Evolutionary conservation across 2,329 filamentous ascomycete species (phyloP).

Genomic region (Falciphora oryzae): DNA sequence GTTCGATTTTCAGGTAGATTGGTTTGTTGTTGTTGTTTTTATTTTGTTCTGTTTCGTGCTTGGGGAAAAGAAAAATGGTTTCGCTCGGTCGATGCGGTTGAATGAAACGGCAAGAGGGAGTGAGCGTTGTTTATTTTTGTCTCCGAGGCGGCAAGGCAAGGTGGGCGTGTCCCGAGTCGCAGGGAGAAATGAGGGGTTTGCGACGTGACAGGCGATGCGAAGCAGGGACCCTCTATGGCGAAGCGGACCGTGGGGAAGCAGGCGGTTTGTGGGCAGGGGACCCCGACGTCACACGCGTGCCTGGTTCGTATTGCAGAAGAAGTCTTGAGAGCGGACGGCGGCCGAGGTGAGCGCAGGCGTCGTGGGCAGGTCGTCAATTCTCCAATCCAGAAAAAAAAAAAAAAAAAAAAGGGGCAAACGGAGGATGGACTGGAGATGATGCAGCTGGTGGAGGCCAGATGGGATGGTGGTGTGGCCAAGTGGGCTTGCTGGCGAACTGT

Average conservation of each 20-base stretch:
- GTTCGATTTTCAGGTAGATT: not conserved
- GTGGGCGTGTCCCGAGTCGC: not conserved
- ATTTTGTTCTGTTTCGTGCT: not conserved
- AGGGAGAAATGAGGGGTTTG: slow-evolving; percentile 11
- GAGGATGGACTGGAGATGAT: no score
- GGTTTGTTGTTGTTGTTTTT: not conserved
- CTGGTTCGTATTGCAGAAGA: not conserved
- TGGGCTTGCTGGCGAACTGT: no score
- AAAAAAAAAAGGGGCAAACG: no score
- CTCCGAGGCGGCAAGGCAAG: not conserved
- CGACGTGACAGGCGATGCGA: slow-evolving; percentile 7
- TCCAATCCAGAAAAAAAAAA: no score
- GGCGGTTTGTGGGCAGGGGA: not conserved
- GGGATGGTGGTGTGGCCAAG: no score
- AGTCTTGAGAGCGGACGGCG: no score
- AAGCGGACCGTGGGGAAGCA: not conserved
- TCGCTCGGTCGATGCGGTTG: not conserved
- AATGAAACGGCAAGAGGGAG: not conserved
- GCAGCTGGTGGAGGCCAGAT: no score
- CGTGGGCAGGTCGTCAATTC: no score
- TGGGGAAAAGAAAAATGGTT: no score
- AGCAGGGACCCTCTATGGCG: not conserved
- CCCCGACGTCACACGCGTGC: slow-evolving; percentile 16
- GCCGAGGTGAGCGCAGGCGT: no score
- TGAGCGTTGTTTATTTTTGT: not conserved